phyloP scores from a whole-genome alignment of 805 yeast genomes.

The Starmerella cellae region DNA sequence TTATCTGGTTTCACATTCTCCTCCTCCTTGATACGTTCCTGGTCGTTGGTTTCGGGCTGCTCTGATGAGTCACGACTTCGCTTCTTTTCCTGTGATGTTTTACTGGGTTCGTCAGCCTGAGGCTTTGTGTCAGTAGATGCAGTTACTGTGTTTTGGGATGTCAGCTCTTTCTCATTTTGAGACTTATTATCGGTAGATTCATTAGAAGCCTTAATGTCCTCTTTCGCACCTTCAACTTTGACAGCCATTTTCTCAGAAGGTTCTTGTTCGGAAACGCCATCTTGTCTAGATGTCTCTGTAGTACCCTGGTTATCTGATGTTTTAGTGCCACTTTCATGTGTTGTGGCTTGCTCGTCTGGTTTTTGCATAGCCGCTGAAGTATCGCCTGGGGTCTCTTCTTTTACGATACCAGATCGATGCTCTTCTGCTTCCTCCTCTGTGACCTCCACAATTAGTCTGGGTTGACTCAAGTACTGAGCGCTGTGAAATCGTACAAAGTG shows the following conservation, averaged over 20 bases:
- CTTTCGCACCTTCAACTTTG: background rate
- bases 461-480: conserved; percentile 4
- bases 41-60: conserved; percentile 30
- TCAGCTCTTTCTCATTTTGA: background rate
- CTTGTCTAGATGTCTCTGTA: background rate
- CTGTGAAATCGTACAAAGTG: conserved; percentile 39
- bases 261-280: background rate
- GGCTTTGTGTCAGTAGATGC: background rate
- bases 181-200: background rate
- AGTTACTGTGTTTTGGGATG: background rate
- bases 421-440: background rate
- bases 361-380: too few relatives aligned
- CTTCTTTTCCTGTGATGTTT: conserved; percentile 21
- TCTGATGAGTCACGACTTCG: conserved; percentile 30
- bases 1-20: background rate
- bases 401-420: background rate
- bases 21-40: conserved; percentile 19
- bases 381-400: background rate
- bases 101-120: conserved; percentile 14
- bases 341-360: too few relatives aligned
- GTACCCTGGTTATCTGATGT: background rate
- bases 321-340: too few relatives aligned
- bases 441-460: conserved; percentile 2
- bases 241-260: background rate
- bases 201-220: background rate